phyloP scores from a whole-genome alignment of 2,329 filamentous ascomycete species.

The Arachnomyces sp. region DNA sequence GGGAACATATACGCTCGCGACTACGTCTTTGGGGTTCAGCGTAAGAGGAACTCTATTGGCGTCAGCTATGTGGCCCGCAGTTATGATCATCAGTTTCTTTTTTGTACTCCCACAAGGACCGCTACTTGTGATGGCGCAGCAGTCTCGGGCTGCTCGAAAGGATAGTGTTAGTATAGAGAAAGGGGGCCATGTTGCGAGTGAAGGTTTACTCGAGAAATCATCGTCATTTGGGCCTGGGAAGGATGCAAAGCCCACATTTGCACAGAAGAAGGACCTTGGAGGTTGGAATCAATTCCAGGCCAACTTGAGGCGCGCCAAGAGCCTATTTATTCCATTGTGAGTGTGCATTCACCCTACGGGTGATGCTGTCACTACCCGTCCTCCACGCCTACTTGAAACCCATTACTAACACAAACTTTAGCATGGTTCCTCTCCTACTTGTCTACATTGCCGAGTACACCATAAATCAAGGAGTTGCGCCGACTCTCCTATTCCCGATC shows the following conservation, averaged over 20 bases:
- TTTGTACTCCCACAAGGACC: slow-evolving; percentile 62
- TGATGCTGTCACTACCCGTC: too few species aligned
- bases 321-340: slow-evolving; percentile 64
- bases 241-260: slow-evolving; percentile 15
- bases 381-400: slow-evolving; percentile 4
- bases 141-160: slow-evolving; percentile 33
- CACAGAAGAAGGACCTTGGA: slow-evolving; percentile 10
- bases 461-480: slow-evolving; percentile 90
- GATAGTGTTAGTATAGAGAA: slow-evolving; percentile 32
- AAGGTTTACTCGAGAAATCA: too few species aligned
- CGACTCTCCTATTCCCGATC: slow-evolving; percentile 81
- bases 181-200: too few species aligned
- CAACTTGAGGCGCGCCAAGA: slow-evolving; percentile 57
- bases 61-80: slow-evolving; percentile 66
- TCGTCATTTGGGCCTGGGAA: too few species aligned
- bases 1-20: slow-evolving; percentile 77
- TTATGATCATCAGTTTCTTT: slow-evolving; percentile 84
- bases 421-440: slow-evolving; percentile 81
- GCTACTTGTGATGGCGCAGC: slow-evolving; percentile 44
- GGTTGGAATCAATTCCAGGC: slow-evolving; percentile 34
- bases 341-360: slow-evolving; percentile 15
- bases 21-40: slow-evolving; percentile 66
- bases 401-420: slow-evolving; percentile 18
- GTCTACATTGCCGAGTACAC: slow-evolving; percentile 96
- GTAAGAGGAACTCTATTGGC: slow-evolving; percentile 67